Evolutionary conservation across 225 moss, liverwort and hornwort genomes (phyloP), one percentile per base, ranked within the genome.

Genomic region (Antitrichia curtipendula): DNA sequence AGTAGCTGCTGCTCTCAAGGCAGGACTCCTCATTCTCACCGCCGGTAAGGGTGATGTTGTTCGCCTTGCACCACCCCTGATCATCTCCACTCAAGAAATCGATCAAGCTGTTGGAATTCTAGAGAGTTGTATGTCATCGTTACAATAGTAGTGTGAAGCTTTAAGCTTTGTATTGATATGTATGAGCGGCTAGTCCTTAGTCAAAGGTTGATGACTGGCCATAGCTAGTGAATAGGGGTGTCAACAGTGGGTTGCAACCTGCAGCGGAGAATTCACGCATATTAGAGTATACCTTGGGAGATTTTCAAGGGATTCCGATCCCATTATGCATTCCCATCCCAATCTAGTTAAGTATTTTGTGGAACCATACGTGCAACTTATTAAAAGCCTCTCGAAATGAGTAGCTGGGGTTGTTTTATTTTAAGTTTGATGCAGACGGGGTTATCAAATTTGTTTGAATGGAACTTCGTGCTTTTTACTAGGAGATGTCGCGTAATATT

Each of bases 41-140:
- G 96, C 96, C 29, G 96, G 96, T 19, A 96, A 95, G 70, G 98
- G 98, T 61, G 96, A 98, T 85, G 94, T 96, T 47, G 90, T 98
- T 74, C 95, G 98, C 52, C 88, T 98, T 78, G 96, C 94, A 69
- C 96, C 98, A 41, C 98, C 98, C 12, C 89, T 98, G 18, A 91
- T 91, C 52, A 94, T 98, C 87, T 91, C 96, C 71, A 89, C 93
- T 58, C 85, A 93, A 86, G 96, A 98, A 89, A 85, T 98, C 66
- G 90, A 96, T 54, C 89, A 92, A 83, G 96, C 96, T 24, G 87
- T 96, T 9, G 86, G 91, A 50, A 96, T 96, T 81, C 87, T 98
- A 10, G 94, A 87, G 84, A 92, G 87, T 24, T 96, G 94, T 87
- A 87, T 98, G 82, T 60, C 87, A 21, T 89, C 90, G 28, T 86